Evolutionary conservation across 805 yeast genomes (phyloP).

Genomic region (Scheffersomyces amazonensis): DNA sequence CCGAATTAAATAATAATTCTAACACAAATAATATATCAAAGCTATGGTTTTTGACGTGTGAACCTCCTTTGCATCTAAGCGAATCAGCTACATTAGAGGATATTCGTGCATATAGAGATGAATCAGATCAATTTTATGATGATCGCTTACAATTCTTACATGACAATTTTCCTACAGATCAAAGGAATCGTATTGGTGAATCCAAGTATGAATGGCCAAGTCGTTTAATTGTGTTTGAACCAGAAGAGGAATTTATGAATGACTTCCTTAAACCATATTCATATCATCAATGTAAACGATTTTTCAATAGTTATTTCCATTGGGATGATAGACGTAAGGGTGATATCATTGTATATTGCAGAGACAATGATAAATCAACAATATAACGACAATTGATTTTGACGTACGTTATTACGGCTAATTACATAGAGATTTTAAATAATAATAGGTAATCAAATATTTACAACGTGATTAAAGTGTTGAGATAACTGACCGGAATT

Average conservation of each 20-base stretch:
- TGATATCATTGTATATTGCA: slow-evolving; percentile 64
- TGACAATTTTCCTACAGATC: slow-evolving; percentile 45
- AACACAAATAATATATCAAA: too few relatives aligned
- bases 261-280: slow-evolving; percentile 35
- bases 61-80: slow-evolving; percentile 68
- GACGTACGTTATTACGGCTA: too few relatives aligned
- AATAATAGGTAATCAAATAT: too few relatives aligned
- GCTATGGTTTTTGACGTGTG: slow-evolving; percentile 91
- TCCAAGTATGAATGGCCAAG: slow-evolving; percentile 55
- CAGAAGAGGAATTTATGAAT: slow-evolving; percentile 47
- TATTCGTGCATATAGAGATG: slow-evolving; percentile 64
- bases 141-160: slow-evolving; percentile 9
- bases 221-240: slow-evolving; percentile 70
- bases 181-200: neutral
- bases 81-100: slow-evolving; percentile 10
- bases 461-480: too few relatives aligned
- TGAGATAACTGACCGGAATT: too few relatives aligned
- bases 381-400: too few relatives aligned
- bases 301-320: slow-evolving; percentile 79
- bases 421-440: too few relatives aligned
- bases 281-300: slow-evolving; percentile 47
- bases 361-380: too few relatives aligned
- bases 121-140: slow-evolving; percentile 79
- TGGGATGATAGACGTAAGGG: slow-evolving; percentile 85
- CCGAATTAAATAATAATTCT: slow-evolving; percentile 32